phyloP scores from a whole-genome alignment of 495 filamentous ascomycete genomes.

The Aspergillus sparsus region DNA sequence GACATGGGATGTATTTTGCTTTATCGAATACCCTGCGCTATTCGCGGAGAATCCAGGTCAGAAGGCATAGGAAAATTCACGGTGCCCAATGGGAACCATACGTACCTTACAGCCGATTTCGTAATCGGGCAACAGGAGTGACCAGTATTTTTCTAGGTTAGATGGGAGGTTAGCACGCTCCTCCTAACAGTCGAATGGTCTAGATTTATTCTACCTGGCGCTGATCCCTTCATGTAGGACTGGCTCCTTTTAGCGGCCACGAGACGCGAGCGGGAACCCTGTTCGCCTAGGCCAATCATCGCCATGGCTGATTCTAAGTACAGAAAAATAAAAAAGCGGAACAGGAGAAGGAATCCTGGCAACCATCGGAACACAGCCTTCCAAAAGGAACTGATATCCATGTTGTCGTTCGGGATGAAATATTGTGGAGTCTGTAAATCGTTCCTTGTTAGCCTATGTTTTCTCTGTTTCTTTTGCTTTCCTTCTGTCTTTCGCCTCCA shows the following conservation, averaged over 20 bases:
- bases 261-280: slow-evolving; percentile 5
- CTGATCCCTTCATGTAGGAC: slow-evolving; percentile 10
- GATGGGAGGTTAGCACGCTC: neutral
- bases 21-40: slow-evolving; percentile 4
- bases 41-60: neutral
- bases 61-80: neutral
- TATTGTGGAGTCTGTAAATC: slow-evolving; percentile 43
- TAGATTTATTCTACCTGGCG: slow-evolving; percentile 5
- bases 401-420: slow-evolving; percentile 32
- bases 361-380: slow-evolving; percentile 4
- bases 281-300: slow-evolving; percentile 11
- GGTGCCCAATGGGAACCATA: neutral
- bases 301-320: slow-evolving; percentile 12
- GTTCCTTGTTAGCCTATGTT: neutral
- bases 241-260: slow-evolving; percentile 11
- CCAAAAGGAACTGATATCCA: slow-evolving; percentile 8
- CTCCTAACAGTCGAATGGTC: neutral
- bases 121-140: slow-evolving; percentile 9
- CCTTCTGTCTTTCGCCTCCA: slow-evolving; percentile 1
- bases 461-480: slow-evolving; percentile 26
- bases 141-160: slow-evolving; percentile 10
- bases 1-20: slow-evolving; percentile 10
- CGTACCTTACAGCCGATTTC: slow-evolving; percentile 16
- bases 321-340: slow-evolving; percentile 10
- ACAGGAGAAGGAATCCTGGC: slow-evolving; percentile 2